Percentiles rank a stretch among this genome's conserved stretches.
These are phyloP conservation scores for Pichia phayaonensis DNA, from an alignment of 805 yeast species.

Conservation along the genomic window DNA sequence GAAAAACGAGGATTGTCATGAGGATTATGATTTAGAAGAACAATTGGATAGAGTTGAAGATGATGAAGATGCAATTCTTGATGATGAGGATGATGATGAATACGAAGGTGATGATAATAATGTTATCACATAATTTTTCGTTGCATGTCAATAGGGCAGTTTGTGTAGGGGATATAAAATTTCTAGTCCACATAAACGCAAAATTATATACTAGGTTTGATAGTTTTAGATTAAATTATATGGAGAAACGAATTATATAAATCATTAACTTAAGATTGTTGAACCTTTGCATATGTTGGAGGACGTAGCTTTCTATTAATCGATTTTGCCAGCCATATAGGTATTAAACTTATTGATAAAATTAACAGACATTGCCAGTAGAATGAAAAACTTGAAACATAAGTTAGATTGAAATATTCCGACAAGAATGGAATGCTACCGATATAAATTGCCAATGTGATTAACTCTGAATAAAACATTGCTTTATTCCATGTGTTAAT, in stretches of 20 bases:
- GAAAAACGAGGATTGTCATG: not conserved
- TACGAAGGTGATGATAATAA: not conserved
- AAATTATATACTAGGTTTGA: no score
- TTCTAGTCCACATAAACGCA: no score
- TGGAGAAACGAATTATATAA: no score
- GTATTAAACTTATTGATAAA: constrained; percentile 64
- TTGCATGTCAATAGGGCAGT: not conserved
- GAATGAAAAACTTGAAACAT: constrained; percentile 42
- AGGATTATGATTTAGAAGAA: not conserved
- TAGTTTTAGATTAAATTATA: no score
- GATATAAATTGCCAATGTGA: constrained; percentile 60
- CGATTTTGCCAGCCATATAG: constrained; percentile 82
- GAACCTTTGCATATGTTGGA: constrained; percentile 96
- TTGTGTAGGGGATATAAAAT: no score
- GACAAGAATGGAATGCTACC: constrained; percentile 74
- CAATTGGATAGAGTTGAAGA: not conserved
- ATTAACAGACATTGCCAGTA: constrained; percentile 64
- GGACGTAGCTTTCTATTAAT: constrained; percentile 75
- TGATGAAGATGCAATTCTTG: not conserved
- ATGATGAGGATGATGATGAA: not conserved
- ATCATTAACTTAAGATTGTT: constrained; percentile 43
- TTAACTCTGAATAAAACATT: constrained; percentile 66
- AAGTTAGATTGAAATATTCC: constrained; percentile 77
- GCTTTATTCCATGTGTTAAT: constrained; percentile 83
- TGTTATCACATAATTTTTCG: not conserved